Conservation (phyloP, 2,329 filamentous ascomycete genomes). For the Colletotrichum sansevieriae region DNA sequence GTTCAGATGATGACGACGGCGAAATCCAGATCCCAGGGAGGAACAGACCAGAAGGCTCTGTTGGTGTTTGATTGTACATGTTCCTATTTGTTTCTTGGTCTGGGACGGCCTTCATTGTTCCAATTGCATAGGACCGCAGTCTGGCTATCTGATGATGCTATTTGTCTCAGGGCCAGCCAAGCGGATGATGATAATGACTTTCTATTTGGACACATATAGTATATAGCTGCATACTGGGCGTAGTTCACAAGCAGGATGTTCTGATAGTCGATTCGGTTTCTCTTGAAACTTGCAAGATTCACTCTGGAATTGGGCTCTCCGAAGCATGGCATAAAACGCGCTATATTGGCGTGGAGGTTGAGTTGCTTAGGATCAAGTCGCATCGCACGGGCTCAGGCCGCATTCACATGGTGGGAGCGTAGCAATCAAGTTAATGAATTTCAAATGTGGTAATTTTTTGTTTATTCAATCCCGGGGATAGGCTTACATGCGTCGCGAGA, state of each 20-base stretch:
- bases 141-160: neutral
- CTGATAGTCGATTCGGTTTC: constrained; percentile 7
- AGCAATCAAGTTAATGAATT: too few relatives aligned
- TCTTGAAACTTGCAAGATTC: neutral
- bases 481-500: constrained; percentile 7
- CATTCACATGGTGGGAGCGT: constrained; percentile 5
- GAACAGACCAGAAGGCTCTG: constrained; percentile 47
- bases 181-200: constrained; percentile 37
- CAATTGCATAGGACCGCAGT: constrained; percentile 3
- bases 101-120: neutral
- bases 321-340: constrained; percentile 9
- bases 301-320: neutral
- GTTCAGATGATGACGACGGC: constrained; percentile 67
- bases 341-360: constrained; percentile 7
- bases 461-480: neutral
- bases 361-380: constrained; percentile 2
- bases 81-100: constrained; percentile 4
- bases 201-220: constrained; percentile 27
- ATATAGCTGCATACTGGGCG: constrained; percentile 22
- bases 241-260: constrained; percentile 5
- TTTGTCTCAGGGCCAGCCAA: neutral
- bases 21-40: constrained; percentile 65
- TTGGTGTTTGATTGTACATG: constrained; percentile 21
- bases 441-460: too few relatives aligned
- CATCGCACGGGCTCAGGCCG: constrained; percentile 27